Percentiles rank a stretch among this genome's conserved stretches.
These are phyloP conservation scores for Excoecaria cochinchinensis DNA, from an alignment of 345 rosid genomes.

Conservation along the genomic window DNA sequence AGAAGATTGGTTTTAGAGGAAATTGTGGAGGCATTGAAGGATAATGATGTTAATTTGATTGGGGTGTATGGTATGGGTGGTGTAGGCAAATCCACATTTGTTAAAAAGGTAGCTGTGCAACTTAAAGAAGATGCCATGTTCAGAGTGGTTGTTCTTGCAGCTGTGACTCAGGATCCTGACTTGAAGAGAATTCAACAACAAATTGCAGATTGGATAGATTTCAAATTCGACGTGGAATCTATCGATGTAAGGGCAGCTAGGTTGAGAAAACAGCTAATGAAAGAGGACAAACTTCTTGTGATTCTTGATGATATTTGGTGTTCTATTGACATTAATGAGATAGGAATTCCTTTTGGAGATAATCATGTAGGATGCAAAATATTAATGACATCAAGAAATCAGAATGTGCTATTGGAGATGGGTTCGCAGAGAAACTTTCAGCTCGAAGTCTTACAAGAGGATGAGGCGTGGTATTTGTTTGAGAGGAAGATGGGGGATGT, in stretches of 20 bases:
- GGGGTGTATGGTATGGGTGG: constrained; percentile 18
- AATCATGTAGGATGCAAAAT: constrained; percentile 12
- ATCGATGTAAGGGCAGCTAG: neutral
- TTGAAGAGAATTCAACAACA: constrained; percentile 9
- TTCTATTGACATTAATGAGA: neutral
- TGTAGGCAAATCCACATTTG: constrained; percentile 17
- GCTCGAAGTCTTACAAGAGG: neutral
- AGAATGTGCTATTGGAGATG: neutral
- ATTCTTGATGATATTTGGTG: constrained; percentile 18
- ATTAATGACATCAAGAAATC: constrained; percentile 13
- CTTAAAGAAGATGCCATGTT: neutral
- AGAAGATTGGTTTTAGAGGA: neutral
- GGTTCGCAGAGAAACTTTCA: neutral
- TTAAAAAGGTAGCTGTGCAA: constrained; percentile 5
- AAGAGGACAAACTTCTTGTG: constrained; percentile 7
- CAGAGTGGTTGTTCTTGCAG: constrained; percentile 5
- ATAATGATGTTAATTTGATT: neutral
- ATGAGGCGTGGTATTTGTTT: constrained; percentile 13
- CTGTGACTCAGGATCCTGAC: neutral
- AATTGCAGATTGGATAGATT: constrained; percentile 14
- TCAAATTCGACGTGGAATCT: neutral
- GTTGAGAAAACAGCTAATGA: neutral
- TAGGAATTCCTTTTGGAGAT: constrained; percentile 1
- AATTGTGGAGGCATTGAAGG: constrained; percentile 2
- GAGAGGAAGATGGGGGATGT: neutral